phyloP scores from a whole-genome alignment of 768 basidiomycete species.

The Coprinopsis sp. region DNA sequence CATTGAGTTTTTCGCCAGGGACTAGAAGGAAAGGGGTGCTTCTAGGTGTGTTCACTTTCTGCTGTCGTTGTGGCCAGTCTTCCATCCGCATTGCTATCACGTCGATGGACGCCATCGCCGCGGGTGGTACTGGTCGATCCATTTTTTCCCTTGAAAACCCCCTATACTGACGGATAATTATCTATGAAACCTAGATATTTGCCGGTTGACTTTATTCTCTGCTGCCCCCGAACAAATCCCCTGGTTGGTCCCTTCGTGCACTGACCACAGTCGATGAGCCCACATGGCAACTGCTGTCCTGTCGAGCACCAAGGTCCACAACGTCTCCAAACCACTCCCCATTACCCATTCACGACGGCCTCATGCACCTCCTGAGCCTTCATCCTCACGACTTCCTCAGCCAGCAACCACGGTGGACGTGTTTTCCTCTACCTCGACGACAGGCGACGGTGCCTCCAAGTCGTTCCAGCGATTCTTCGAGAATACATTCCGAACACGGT shows the following conservation, averaged over 20 bases:
- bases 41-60: constrained; percentile 1
- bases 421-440: constrained; percentile 21
- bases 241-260: too few relatives aligned
- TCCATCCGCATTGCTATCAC: not conserved
- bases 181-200: too few relatives aligned
- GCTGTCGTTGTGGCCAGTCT: not conserved
- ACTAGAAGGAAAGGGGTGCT: not conserved
- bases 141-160: too few relatives aligned
- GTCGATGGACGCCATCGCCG: not conserved
- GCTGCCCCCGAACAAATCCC: not conserved
- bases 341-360: constrained; percentile 38
- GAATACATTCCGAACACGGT: constrained; percentile 60
- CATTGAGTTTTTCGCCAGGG: not conserved
- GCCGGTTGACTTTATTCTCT: not conserved
- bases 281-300: constrained; percentile 45
- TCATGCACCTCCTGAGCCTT: constrained; percentile 29
- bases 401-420: constrained; percentile 29
- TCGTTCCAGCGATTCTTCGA: constrained; percentile 64
- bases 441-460: constrained; percentile 40
- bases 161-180: too few relatives aligned
- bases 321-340: constrained; percentile 36
- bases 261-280: constrained; percentile 8
- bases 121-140: too few relatives aligned
- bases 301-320: constrained; percentile 32
- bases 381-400: constrained; percentile 40